Base-by-base conservation (phyloP, 768 basidiomycete species). In the Epithele typhae region DNA sequence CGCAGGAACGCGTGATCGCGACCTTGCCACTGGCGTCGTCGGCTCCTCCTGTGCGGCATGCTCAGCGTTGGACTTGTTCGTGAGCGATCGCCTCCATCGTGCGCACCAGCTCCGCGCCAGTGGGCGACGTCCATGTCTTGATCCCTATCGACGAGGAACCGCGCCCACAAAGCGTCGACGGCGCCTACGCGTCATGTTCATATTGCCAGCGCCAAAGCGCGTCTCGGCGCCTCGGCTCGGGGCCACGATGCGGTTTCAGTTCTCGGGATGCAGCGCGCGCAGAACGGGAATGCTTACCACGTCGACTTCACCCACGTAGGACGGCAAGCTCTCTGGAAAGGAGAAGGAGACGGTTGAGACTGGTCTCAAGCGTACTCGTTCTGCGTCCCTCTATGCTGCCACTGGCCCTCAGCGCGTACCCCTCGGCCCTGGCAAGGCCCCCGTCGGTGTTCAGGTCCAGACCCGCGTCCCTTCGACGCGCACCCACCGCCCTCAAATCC, bases 361-460 rank as follows among this genome's bases (percentile, higher is more conserved):
- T 27, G 76, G 76, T 40, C 43, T 72, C 38, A 77, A 78, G 52
- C 73, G 81, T 49, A 76, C 79, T 55, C 79, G 86, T 37, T 80
- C 78, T 27, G 77, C 84, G 25, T 86, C 87, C 9, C 71, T 82
- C 38, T 78, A 79, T 30, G 76, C 74, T 32, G 74, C 81, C 36
- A 68, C 79, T n/a, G 69, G 65, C 44, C 74, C 79, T 33, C 86
- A 86, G 63, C 85, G 87, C 43, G 70, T 87, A 19, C 84, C 87
- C 48, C 70, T 84, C 12, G 82, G 80, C 45, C 79, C 81, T 33
- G 76, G 74, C 27, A 70, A 79, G 54, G 68, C 67, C 37, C 34
- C 43, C 25, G 33, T 39, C 21, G 12, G 50, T 27, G 41, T 52
- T 22, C 48, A 43, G 38, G 25, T 40, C 11, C 59, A 49, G 25